These are phyloP conservation scores for Patellaria atrata DNA, from an alignment of 495 filamentous ascomycete species.

Conservation along the genomic window DNA sequence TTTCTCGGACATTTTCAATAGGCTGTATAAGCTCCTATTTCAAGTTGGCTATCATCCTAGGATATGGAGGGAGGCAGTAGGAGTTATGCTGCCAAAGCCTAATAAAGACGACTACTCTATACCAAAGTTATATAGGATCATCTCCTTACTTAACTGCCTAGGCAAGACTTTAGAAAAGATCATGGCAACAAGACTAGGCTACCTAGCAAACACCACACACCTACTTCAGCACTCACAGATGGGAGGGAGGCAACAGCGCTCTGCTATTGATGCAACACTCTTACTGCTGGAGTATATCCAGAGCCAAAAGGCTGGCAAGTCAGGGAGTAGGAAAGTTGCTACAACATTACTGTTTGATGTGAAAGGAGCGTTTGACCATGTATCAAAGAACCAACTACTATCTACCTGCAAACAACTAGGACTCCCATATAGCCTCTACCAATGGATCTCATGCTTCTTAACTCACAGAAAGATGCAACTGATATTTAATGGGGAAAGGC, in stretches of 20 bases:
- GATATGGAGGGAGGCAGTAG: slow-evolving; percentile 21
- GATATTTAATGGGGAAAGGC: no score
- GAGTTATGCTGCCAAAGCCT: slow-evolving; percentile 23
- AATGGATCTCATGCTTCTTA: no score
- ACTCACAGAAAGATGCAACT: no score
- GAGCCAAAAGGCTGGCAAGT: slow-evolving; percentile 6
- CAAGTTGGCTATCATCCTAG: slow-evolving; percentile 15
- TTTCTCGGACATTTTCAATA: no score
- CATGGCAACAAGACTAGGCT: slow-evolving; percentile 17
- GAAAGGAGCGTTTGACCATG: slow-evolving; percentile 17
- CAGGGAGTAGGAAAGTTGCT: slow-evolving; percentile 1
- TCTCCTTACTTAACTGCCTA: slow-evolving; percentile 26
- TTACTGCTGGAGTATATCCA: slow-evolving; percentile 17
- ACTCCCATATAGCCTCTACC: no score
- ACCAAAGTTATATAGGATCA: slow-evolving; percentile 23
- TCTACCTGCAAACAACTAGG: slow-evolving; percentile 12
- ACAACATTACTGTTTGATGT: slow-evolving; percentile 18
- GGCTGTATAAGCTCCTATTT: slow-evolving; percentile 4
- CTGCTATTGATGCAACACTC: slow-evolving; percentile 17
- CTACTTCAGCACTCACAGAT: slow-evolving; percentile 21
- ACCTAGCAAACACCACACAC: slow-evolving; percentile 11
- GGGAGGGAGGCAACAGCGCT: slow-evolving; percentile 14
- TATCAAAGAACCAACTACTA: slow-evolving; percentile 16
- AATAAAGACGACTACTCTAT: slow-evolving; percentile 20
- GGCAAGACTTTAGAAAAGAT: slow-evolving; percentile 24